Conservation (phyloP, 2,329 filamentous ascomycete genomes). For the Diaporthe caulivora region DNA sequence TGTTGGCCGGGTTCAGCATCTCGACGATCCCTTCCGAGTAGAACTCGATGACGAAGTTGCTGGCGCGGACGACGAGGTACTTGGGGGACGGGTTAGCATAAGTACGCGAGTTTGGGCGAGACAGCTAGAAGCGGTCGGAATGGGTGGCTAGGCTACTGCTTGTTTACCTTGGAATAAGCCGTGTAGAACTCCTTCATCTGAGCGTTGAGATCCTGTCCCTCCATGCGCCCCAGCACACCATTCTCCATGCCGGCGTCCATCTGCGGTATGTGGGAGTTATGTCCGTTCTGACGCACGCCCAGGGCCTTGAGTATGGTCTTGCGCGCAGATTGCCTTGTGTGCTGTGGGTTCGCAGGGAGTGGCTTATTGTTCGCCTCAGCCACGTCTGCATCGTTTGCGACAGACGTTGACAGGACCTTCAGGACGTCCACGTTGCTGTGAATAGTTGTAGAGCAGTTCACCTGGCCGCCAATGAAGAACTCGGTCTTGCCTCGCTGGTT, state of each 20-base stretch:
- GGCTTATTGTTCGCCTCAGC: slow-evolving; percentile 27
- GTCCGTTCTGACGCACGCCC: slow-evolving; percentile 34
- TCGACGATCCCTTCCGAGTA: slow-evolving; percentile 45
- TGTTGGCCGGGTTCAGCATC: slow-evolving; percentile 44
- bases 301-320: slow-evolving; percentile 38
- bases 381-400: not conserved
- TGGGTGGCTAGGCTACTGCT: not conserved
- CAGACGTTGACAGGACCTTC: slow-evolving; percentile 32
- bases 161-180: slow-evolving; percentile 45
- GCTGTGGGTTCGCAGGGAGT: not conserved
- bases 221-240: slow-evolving; percentile 44
- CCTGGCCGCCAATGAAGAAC: slow-evolving; percentile 68
- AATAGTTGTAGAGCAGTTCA: slow-evolving; percentile 68
- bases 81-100: not conserved
- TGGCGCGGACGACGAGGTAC: slow-evolving; percentile 44
- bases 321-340: slow-evolving; percentile 31
- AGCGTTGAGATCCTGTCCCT: slow-evolving; percentile 43
- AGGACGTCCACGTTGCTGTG: slow-evolving; percentile 64
- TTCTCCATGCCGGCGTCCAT: slow-evolving; percentile 44
- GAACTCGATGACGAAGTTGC: slow-evolving; percentile 44
- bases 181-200: slow-evolving; percentile 48
- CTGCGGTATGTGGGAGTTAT: not conserved
- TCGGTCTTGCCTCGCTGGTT: slow-evolving; percentile 60
- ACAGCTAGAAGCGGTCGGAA: not conserved
- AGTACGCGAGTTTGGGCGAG: not conserved